Evolutionary conservation across 305 asterid genomes (phyloP).

Genomic region (Rubia peregrina): DNA sequence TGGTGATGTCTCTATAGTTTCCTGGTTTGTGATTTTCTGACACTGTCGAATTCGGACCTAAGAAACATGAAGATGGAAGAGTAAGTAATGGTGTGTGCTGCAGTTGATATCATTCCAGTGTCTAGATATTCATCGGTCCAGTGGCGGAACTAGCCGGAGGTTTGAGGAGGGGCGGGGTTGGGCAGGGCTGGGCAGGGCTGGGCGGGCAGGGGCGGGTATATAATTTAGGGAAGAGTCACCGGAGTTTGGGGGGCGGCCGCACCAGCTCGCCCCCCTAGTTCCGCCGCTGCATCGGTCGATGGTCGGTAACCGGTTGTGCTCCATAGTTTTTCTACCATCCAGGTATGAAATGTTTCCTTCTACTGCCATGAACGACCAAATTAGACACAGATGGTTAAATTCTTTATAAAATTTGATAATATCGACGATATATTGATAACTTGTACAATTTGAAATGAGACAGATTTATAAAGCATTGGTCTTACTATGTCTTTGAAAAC

Average conservation of each 20-base stretch:
- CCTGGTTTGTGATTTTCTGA: conserved; percentile 13
- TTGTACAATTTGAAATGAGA: too few relatives aligned
- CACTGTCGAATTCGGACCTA: conserved; percentile 14
- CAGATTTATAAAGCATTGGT: not conserved
- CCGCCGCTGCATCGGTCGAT: too few relatives aligned
- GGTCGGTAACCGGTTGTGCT: conserved; percentile 35
- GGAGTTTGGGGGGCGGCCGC: too few relatives aligned
- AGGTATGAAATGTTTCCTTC: conserved; percentile 48
- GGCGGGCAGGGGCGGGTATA: too few relatives aligned
- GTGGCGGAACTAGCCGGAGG: too few relatives aligned
- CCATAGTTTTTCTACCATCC: conserved; percentile 60
- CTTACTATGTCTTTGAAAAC: conserved; percentile 42
- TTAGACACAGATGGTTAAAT: not conserved
- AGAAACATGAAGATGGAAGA: conserved; percentile 38
- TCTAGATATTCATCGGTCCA: conserved; percentile 47
- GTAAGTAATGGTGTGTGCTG: conserved; percentile 34
- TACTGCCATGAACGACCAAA: conserved; percentile 23
- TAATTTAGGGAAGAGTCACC: too few relatives aligned
- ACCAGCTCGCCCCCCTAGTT: too few relatives aligned
- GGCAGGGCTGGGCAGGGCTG: too few relatives aligned
- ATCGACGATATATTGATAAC: too few relatives aligned
- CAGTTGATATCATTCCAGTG: conserved; percentile 40
- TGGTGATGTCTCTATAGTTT: conserved; percentile 32
- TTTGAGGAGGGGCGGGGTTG: too few relatives aligned
- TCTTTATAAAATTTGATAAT: not conserved